Evolutionary conservation across 345 rosid genomes (phyloP).

Genomic region (Rhizophora mangle): DNA sequence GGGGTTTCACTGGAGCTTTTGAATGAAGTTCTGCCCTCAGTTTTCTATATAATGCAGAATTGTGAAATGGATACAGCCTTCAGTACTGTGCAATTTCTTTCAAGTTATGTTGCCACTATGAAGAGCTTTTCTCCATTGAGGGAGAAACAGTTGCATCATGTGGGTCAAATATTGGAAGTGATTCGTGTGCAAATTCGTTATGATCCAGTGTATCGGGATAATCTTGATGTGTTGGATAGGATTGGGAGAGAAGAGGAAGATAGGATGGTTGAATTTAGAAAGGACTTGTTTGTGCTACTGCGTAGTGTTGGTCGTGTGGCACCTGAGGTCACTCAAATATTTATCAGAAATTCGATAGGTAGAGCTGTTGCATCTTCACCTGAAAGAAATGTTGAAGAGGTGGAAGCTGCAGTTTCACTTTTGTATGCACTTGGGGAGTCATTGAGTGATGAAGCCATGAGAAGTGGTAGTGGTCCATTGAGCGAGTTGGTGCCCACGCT

Average conservation of each 20-base stretch:
- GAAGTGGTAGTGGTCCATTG: conserved; percentile 59
- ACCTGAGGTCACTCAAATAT: conserved; percentile 70
- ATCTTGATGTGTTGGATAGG: conserved; percentile 71
- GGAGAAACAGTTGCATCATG: conserved; percentile 66
- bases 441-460: conserved; percentile 67
- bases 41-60: conserved; percentile 67
- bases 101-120: conserved; percentile 73
- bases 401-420: conserved; percentile 94
- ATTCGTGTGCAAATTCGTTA: conserved; percentile 67
- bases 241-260: conserved; percentile 86
- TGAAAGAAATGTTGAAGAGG: conserved; percentile 79
- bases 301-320: conserved; percentile 82
- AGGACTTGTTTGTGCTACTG: conserved; percentile 76
- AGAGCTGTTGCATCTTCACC: conserved; percentile 56
- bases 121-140: conserved; percentile 62
- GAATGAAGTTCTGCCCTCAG: conserved; percentile 84
- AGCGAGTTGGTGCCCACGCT: conserved; percentile 72
- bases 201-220: conserved; percentile 63
- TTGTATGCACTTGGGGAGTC: conserved; percentile 85
- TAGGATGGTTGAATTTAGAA: conserved; percentile 81
- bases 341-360: conserved; percentile 64
- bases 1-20: conserved; percentile 57
- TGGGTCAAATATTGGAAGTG: conserved; percentile 75
- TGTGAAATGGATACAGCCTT: conserved; percentile 69
- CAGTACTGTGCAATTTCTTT: conserved; percentile 73